These are phyloP conservation scores for Clarireedia hainanense DNA, from an alignment of 2,329 filamentous ascomycete genomes.

Conservation along the genomic window DNA sequence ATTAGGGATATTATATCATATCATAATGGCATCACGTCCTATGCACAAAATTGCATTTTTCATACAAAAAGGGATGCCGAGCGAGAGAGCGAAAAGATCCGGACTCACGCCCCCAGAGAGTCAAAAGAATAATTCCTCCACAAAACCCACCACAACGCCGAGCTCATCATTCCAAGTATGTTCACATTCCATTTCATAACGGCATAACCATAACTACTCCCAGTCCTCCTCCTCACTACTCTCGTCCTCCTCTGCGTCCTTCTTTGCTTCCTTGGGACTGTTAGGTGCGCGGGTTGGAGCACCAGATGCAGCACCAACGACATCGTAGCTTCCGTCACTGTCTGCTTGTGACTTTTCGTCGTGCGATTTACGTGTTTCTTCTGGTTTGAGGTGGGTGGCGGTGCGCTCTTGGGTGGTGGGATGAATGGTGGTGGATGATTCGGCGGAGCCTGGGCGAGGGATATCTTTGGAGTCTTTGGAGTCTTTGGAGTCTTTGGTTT, in stretches of 20 bases:
- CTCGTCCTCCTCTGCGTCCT: conserved; percentile 41
- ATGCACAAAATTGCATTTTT: no score
- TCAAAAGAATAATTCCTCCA: not conserved
- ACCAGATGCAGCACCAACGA: conserved; percentile 73
- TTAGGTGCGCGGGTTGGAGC: conserved; percentile 70
- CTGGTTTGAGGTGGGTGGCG: conserved; percentile 45
- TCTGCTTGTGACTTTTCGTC: conserved; percentile 87
- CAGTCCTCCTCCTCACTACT: conserved; percentile 70
- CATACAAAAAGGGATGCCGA: no score
- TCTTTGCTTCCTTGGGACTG: conserved; percentile 48
- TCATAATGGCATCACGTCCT: no score
- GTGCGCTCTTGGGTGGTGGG: conserved; percentile 35
- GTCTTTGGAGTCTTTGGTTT: conserved; percentile 20
- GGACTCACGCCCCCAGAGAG: not conserved
- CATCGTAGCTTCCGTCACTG: conserved; percentile 92
- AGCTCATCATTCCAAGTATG: not conserved
- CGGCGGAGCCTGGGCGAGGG: conserved; percentile 39
- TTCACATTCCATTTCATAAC: not conserved
- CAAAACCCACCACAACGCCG: conserved; percentile 12
- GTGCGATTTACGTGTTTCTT: conserved; percentile 65
- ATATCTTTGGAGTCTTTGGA: conserved; percentile 32
- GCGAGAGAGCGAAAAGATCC: not conserved
- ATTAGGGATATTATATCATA: no score
- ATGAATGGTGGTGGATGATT: conserved; percentile 54
- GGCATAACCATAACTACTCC: conserved; percentile 44